Conservation (phyloP, 495 filamentous ascomycete species). For the Hamigera avellanea region DNA sequence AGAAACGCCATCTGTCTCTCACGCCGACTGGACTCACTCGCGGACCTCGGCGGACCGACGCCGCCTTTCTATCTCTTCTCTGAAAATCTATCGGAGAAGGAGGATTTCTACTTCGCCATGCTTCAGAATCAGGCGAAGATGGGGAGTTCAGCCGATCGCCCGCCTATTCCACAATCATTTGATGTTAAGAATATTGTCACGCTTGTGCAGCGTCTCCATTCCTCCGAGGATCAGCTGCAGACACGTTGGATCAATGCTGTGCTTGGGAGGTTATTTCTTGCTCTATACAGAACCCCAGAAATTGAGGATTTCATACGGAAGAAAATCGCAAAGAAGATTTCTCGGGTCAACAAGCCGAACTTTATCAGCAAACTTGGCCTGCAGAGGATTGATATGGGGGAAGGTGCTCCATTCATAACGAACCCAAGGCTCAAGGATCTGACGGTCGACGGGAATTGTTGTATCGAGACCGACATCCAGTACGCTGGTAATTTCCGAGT, state of each 20-base stretch:
- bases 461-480: conserved; percentile 71
- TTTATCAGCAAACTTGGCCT: conserved; percentile 76
- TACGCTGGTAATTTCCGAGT: conserved; percentile 84
- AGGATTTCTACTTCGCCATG: conserved; percentile 94
- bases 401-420: conserved; percentile 77
- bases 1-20: conserved; percentile 84
- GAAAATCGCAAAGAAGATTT: conserved; percentile 94
- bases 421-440: conserved; percentile 84
- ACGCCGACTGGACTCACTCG: conserved; percentile 51
- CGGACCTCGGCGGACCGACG: conserved; percentile 43
- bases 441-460: conserved; percentile 81
- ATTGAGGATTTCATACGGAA: conserved; percentile 65
- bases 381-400: conserved; percentile 73
- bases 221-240: conserved; percentile 82
- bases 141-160: conserved; percentile 39
- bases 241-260: conserved; percentile 93
- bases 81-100: conserved; percentile 87
- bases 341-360: conserved; percentile 80
- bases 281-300: conserved; percentile 71
- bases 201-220: conserved; percentile 79
- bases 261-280: conserved; percentile 76
- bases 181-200: conserved; percentile 75
- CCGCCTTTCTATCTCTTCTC: conserved; percentile 92
- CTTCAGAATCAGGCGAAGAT: conserved; percentile 70
- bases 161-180: conserved; percentile 66